These are phyloP conservation scores for Hanseniaspora sp. DNA, from an alignment of 1,139 yeast genomes.

Conservation along the genomic window DNA sequence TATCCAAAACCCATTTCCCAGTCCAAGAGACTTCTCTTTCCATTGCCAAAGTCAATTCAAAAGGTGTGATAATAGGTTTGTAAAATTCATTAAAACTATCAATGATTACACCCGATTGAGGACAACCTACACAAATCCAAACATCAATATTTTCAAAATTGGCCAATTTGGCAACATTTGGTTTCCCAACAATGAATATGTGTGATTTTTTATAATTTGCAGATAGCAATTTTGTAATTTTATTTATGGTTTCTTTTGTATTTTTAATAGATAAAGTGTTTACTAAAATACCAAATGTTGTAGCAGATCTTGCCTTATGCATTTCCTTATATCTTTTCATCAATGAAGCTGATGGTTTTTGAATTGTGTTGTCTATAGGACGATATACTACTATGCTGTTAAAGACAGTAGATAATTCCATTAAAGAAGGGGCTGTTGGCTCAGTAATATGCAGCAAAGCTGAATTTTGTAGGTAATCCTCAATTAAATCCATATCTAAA, in stretches of 20 bases:
- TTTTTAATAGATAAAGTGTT: constrained; percentile 75
- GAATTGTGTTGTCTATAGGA: constrained; percentile 27
- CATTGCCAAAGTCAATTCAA: constrained; percentile 73
- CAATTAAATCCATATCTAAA: constrained; percentile 11
- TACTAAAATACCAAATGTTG: constrained; percentile 81
- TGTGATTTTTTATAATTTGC: constrained; percentile 83
- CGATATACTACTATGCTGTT: constrained; percentile 41
- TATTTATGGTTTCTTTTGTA: constrained; percentile 52
- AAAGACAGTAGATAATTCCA: constrained; percentile 65
- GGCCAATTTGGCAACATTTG: constrained; percentile 94
- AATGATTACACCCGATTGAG: constrained; percentile 80
- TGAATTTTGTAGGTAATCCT: constrained; percentile 31
- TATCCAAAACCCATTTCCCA: constrained; percentile 85
- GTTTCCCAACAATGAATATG: constrained; percentile 92
- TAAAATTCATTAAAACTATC: constrained; percentile 70
- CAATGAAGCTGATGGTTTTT: constrained; percentile 64
- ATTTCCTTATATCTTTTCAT: constrained; percentile 75
- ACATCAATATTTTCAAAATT: constrained; percentile 84
- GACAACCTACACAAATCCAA: constrained; percentile 93
- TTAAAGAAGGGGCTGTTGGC: constrained; percentile 69
- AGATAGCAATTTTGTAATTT: constrained; percentile 48
- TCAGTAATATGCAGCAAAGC: constrained; percentile 56
- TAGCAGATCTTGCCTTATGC: constrained; percentile 82
- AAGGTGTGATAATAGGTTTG: constrained; percentile 89
- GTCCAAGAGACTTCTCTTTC: constrained; percentile 72